Evolutionary conservation across 108 stramenopile species (phyloP).

Genomic region (Conticribra guillardii): DNA sequence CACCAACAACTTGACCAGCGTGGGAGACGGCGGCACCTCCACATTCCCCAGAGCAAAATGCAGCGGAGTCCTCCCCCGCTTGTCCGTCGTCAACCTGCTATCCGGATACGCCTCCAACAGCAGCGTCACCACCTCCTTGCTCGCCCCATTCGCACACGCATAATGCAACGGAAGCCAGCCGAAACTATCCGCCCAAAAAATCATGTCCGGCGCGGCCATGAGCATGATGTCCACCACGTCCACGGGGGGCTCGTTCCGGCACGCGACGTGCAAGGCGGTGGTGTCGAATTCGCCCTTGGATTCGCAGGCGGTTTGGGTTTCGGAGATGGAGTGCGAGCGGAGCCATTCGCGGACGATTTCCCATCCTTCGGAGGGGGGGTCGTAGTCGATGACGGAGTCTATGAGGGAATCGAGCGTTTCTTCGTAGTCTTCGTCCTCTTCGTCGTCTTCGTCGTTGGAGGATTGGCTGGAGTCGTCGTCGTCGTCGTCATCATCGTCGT

Average conservation of each 20-base stretch:
- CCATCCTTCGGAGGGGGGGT: conserved; percentile 38
- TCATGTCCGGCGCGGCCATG: conserved; percentile 60
- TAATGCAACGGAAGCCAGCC: conserved; percentile 84
- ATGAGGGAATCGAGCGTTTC: conserved; percentile 25
- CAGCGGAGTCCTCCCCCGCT: conserved; percentile 68
- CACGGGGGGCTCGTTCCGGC: conserved; percentile 65
- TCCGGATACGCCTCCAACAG: conserved; percentile 68
- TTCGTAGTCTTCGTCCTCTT: conserved; percentile 2
- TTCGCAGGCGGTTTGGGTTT: conserved; percentile 59
- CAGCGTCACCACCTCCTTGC: conserved; percentile 57
- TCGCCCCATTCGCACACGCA: conserved; percentile 78
- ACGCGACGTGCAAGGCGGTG: conserved; percentile 74
- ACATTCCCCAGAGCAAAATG: conserved; percentile 65
- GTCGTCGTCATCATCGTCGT: too few relatives aligned
- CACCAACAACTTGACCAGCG: conserved; percentile 23
- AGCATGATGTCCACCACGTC: conserved; percentile 69
- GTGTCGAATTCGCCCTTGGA: conserved; percentile 64
- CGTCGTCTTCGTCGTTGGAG: too few relatives aligned
- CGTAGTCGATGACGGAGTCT: conserved; percentile 24
- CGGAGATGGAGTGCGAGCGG: conserved; percentile 52
- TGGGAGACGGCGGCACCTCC: conserved; percentile 21
- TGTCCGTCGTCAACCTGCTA: conserved; percentile 62
- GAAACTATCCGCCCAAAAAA: conserved; percentile 65
- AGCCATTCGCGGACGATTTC: conserved; percentile 72
- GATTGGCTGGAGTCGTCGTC: too few relatives aligned